Conservation (phyloP, 257 asterid species). For the Henckelia pumila region DNA sequence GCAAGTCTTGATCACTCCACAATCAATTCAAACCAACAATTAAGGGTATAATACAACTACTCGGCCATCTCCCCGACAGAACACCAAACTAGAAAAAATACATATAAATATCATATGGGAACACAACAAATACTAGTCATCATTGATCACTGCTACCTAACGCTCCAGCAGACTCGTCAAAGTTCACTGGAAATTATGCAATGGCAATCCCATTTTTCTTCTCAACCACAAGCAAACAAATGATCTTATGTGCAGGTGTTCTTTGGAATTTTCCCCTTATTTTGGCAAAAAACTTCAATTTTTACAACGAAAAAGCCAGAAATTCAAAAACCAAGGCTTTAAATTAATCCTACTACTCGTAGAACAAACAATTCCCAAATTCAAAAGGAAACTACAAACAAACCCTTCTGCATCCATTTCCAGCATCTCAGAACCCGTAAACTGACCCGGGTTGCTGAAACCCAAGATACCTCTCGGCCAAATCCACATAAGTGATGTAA, state of each 20-base stretch:
- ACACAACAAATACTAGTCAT: too few species aligned
- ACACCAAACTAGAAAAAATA: too few species aligned
- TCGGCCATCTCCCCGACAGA: too few species aligned
- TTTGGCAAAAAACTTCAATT: background rate
- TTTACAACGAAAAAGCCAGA: background rate
- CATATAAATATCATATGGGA: too few species aligned
- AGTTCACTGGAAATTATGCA: too few species aligned
- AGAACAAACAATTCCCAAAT: constrained; percentile 9
- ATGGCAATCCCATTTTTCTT: background rate
- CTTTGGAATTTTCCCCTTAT: background rate
- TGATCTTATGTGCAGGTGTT: background rate
- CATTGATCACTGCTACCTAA: too few species aligned
- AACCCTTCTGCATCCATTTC: constrained; percentile 76
- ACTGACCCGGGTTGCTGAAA: constrained; percentile 83
- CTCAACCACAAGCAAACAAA: background rate
- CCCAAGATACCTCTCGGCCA: constrained; percentile 77
- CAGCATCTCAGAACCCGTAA: constrained; percentile 83
- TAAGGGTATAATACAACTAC: too few species aligned
- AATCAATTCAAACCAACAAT: too few species aligned
- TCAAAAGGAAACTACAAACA: constrained; percentile 8
- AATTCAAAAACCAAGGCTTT: background rate
- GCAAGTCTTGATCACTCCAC: too few species aligned
- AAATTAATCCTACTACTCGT: background rate
- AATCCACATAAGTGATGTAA: constrained; percentile 62
- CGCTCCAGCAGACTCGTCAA: too few species aligned